Evolutionary conservation across 2,329 filamentous ascomycete genomes (phyloP).

Genomic region (Colletotrichum karsti): DNA sequence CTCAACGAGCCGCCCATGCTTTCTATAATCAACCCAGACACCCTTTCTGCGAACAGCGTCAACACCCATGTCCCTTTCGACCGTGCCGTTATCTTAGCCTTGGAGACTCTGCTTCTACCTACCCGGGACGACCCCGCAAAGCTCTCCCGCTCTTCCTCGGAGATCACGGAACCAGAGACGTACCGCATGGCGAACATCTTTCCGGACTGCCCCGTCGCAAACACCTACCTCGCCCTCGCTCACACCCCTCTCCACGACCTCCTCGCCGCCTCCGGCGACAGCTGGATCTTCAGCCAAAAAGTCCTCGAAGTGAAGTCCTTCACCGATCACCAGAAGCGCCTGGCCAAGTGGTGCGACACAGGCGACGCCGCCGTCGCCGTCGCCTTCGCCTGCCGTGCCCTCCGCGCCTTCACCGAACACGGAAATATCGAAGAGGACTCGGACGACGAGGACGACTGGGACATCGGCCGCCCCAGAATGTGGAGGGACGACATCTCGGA

Average conservation of each 20-base stretch:
- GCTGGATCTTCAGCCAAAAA: conserved; percentile 66
- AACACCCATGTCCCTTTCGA: conserved; percentile 47
- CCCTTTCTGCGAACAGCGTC: conserved; percentile 45
- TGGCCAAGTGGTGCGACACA: conserved; percentile 56
- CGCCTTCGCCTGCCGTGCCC: conserved; percentile 59
- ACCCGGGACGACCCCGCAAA: conserved; percentile 39
- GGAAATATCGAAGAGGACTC: conserved; percentile 25
- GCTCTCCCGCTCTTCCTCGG: conserved; percentile 33
- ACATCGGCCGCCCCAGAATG: conserved; percentile 14
- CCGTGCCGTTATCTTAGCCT: conserved; percentile 48
- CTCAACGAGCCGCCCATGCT: conserved; percentile 9
- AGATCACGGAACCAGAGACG: conserved; percentile 33
- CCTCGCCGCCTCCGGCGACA: conserved; percentile 65
- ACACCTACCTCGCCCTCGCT: conserved; percentile 65
- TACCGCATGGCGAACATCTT: conserved; percentile 51
- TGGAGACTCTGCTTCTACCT: conserved; percentile 47
- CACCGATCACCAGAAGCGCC: conserved; percentile 53
- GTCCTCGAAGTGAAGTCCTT: conserved; percentile 53
- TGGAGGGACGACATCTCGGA: conserved; percentile 52
- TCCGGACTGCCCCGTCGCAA: conserved; percentile 51
- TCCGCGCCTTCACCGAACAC: conserved; percentile 48
- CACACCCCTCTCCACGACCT: conserved; percentile 67
- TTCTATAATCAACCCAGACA: conserved; percentile 35
- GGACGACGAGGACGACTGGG: conserved; percentile 12
- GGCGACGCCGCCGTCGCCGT: conserved; percentile 54